Evolutionary conservation across 306 rosid species (phyloP).

Genomic region (Luffa aegyptiaca): DNA sequence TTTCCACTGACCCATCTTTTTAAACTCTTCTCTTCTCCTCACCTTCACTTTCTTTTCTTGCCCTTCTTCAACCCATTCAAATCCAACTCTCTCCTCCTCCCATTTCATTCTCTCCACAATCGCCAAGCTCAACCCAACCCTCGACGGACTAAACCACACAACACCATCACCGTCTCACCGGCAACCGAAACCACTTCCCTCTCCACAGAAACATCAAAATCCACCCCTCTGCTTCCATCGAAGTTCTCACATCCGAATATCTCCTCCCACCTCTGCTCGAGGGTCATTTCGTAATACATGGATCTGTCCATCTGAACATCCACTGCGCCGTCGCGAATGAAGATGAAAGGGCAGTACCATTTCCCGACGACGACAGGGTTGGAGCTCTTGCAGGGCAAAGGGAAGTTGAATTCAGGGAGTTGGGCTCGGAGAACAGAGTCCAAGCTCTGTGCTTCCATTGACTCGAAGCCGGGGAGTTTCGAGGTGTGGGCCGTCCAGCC

Average conservation of each 20-base stretch:
- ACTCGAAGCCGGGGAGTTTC: too few species aligned
- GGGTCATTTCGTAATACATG: constrained; percentile 27
- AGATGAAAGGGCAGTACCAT: constrained; percentile 33
- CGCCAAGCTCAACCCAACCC: constrained; percentile 38
- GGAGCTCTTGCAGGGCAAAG: too few species aligned
- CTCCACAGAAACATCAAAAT: constrained; percentile 36
- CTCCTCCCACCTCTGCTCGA: constrained; percentile 33
- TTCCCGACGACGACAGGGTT: constrained; percentile 18
- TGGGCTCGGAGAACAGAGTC: constrained; percentile 26
- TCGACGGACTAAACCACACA: constrained; percentile 34
- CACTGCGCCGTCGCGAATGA: constrained; percentile 18
- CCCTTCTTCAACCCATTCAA: constrained; percentile 22
- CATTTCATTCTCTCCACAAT: constrained; percentile 53
- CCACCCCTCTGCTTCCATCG: constrained; percentile 6
- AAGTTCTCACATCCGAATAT: background rate
- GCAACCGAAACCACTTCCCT: constrained; percentile 26
- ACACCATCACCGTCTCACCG: constrained; percentile 34
- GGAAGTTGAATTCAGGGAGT: constrained; percentile 22
- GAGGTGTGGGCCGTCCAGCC: too few species aligned
- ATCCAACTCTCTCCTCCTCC: constrained; percentile 30
- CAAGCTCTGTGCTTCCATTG: constrained; percentile 33
- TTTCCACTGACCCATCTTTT: too few species aligned
- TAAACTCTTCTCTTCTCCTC: too few species aligned
- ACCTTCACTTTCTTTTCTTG: constrained; percentile 18
- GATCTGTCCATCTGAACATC: constrained; percentile 5